Percentiles rank a stretch among this genome's conserved stretches.
Conservation (phyloP, 495 filamentous ascomycete genomes). For the Annulohypoxylon maeteangense region DNA sequence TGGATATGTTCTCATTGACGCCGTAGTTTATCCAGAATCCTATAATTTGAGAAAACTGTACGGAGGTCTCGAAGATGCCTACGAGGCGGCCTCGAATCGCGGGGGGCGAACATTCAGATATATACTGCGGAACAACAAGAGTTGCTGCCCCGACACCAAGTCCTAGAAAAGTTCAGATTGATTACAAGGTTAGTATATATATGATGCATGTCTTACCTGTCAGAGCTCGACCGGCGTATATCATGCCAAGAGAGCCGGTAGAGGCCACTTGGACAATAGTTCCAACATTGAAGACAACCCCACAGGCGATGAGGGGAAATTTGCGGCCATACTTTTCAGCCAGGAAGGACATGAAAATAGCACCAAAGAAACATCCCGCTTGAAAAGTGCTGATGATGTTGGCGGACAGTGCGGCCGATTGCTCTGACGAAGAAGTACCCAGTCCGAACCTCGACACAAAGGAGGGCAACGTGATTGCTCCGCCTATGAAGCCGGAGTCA, state of each 20-base stretch:
- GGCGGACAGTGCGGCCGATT: not conserved
- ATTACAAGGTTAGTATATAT: not conserved
- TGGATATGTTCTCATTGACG: not conserved
- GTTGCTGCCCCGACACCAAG: not conserved
- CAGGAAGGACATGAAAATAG: not conserved
- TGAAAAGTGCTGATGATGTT: conserved; percentile 7
- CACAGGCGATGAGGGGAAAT: not conserved
- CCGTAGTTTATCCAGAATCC: conserved; percentile 4
- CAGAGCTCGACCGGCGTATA: not conserved
- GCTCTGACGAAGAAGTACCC: not conserved
- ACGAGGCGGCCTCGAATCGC: not conserved
- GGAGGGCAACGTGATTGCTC: not conserved
- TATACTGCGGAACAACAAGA: conserved; percentile 5
- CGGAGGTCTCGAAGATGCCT: not conserved
- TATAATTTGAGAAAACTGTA: not conserved
- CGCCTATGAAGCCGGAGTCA: conserved; percentile 2
- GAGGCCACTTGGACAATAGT: not conserved
- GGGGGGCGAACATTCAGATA: conserved; percentile 5
- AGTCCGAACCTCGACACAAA: not conserved
- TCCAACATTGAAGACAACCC: not conserved
- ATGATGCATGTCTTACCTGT: not conserved
- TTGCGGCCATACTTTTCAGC: not conserved
- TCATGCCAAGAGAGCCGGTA: conserved; percentile 3
- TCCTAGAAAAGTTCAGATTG: not conserved
- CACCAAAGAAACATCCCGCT: conserved; percentile 2